phyloP scores from a whole-genome alignment of 345 rosid genomes.

The Geranium rotundifolium region DNA sequence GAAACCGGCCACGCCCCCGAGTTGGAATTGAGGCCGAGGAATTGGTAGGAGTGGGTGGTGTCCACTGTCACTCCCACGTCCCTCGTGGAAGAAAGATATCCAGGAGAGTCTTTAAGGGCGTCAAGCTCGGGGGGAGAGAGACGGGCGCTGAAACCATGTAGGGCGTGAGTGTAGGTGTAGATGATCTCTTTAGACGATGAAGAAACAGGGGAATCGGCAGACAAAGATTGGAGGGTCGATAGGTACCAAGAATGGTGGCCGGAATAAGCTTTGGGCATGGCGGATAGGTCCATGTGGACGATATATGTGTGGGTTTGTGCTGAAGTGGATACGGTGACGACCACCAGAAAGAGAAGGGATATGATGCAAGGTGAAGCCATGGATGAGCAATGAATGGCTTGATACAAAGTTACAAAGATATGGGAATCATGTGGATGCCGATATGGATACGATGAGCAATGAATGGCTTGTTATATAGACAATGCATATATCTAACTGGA shows the following conservation, averaged over 20 bases:
- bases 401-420: too few relatives aligned
- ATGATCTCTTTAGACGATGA: conserved; percentile 16
- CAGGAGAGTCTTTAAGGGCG: conserved; percentile 23
- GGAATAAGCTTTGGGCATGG: conserved; percentile 35
- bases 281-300: conserved; percentile 34
- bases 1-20: conserved; percentile 33
- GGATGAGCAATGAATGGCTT: too few relatives aligned
- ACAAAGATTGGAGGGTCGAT: conserved; percentile 18
- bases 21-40: conserved; percentile 20
- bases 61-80: conserved; percentile 26
- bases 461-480: too few relatives aligned
- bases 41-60: conserved; percentile 31
- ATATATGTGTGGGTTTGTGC: conserved; percentile 28
- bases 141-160: conserved; percentile 39
- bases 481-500: too few relatives aligned
- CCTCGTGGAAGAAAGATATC: conserved; percentile 23
- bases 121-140: conserved; percentile 24
- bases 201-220: not conserved
- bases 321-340: not conserved
- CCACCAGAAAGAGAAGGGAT: conserved; percentile 7
- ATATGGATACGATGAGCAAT: too few relatives aligned
- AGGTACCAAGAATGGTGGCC: conserved; percentile 25
- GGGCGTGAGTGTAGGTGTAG: conserved; percentile 28
- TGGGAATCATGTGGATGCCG: too few relatives aligned
- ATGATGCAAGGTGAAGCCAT: conserved; percentile 9